Evolutionary conservation across 192 early-diverging fungal species (phyloP).

Genomic region (Ambispora gerdemannii): DNA sequence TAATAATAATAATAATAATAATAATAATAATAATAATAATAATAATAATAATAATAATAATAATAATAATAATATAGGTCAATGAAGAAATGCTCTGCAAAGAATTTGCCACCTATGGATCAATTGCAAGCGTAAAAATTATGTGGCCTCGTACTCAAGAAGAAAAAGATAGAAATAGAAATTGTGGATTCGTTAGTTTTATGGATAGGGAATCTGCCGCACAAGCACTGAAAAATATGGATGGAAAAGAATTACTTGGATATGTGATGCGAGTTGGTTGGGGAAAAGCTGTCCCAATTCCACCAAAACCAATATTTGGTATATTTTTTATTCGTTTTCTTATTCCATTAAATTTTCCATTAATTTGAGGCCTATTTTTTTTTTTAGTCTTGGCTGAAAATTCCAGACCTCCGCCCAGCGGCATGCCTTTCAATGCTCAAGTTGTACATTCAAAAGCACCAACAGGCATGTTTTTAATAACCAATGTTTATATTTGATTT

Average conservation of each 20-base stretch:
- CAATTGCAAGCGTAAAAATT: conserved; percentile 89
- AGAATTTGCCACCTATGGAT: conserved; percentile 77
- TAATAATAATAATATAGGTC: conserved; percentile 22
- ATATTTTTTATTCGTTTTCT: conserved; percentile 15
- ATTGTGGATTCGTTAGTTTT: conserved; percentile 88
- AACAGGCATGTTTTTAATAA: not conserved
- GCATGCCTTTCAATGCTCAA: conserved; percentile 64
- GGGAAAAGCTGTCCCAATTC: conserved; percentile 79
- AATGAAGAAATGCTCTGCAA: conserved; percentile 71
- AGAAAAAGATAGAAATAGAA: conserved; percentile 71
- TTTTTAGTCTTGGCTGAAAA: conserved; percentile 37
- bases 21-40: too few species aligned
- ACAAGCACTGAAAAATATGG: conserved; percentile 67
- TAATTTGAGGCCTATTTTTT: not conserved
- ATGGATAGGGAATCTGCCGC: conserved; percentile 74
- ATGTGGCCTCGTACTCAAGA: conserved; percentile 93
- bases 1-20: too few species aligned
- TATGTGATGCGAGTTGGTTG: conserved; percentile 70
- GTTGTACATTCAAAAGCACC: conserved; percentile 32
- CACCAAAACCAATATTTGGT: conserved; percentile 71
- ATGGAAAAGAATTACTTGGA: conserved; percentile 62
- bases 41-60: not conserved
- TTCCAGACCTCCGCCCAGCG: conserved; percentile 34
- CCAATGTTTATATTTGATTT: too few species aligned
- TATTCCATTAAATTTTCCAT: not conserved